Evolutionary conservation across 805 yeast genomes (phyloP), one percentile per base, ranked within the genome.

Genomic region (Metschnikowia drakensbergensis): DNA sequence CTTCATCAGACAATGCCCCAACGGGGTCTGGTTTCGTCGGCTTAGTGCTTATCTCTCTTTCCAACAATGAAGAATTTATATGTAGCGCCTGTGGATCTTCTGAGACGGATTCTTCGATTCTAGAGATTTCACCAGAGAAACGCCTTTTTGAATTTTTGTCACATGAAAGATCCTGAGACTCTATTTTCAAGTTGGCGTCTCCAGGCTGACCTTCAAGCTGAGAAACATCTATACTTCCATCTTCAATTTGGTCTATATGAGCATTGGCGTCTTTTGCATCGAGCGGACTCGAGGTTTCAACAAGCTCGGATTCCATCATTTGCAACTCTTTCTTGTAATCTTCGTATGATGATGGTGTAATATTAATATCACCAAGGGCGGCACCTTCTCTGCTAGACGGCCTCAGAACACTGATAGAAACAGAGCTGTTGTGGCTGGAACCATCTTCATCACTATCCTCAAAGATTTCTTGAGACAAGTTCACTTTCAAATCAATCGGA

Each of bases 341-440:
- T 17, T 47, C 46, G 30, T 55, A 55, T 7, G 59, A 50, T 3
- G 53, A 48, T 13, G 58, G 57, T 3, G 59, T 52, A 7, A 55
- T 26, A 1, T 31, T 17, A 22, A 40, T 7, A 11, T 40, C 32
- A 6, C 11, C 9, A 22, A 25, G 7, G 22, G 32, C 45, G 9
- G 26, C 37, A 17, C 37, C 27, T 26, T 17, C 45, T 42, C 38
- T 42, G 37, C 45, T 33, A 4, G 37, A 11, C n/a, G 37, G 31
- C 10, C 37, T 25, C 37, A 25, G 30, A 4, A 11, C 27, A 25
- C 37, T 17, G 10, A 17, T 26, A 8, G 25, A 11, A 13, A 13
- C 28, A 4, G 35, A 26, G 10, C 23, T 10, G 3, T 38, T 31
- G 7, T 33, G 11, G 27, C 25, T 17, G 9, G 22, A 26, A 27